Percentiles rank a stretch among this genome's conserved stretches.
Evolutionary conservation across 75 land plant species (phyloP).

Genomic region (Ceratopteris richardii): DNA sequence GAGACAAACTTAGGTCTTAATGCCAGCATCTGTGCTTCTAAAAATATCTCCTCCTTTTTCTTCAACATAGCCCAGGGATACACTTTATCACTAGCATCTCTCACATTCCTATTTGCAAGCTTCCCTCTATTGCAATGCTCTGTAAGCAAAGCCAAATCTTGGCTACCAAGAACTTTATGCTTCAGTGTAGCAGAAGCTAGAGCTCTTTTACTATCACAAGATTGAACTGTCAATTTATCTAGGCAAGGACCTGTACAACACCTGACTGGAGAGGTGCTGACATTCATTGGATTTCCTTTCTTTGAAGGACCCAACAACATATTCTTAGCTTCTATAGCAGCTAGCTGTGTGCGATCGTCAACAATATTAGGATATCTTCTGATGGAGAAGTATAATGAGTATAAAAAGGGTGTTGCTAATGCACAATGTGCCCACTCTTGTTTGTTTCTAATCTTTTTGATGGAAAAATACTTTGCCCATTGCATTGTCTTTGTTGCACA

Average conservation of each 20-base stretch:
- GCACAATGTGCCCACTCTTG: conserved; percentile 87
- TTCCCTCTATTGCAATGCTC: conserved; percentile 77
- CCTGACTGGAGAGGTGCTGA: not conserved
- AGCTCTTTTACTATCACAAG: conserved; percentile 35
- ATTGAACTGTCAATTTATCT: conserved; percentile 40
- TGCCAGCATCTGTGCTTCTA: conserved; percentile 84
- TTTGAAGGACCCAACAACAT: conserved; percentile 14
- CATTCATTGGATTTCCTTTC: not conserved
- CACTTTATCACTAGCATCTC: conserved; percentile 67
- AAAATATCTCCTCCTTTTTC: conserved; percentile 65
- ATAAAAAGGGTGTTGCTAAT: conserved; percentile 68
- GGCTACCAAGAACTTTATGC: conserved; percentile 41
- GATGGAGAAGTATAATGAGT: conserved; percentile 89
- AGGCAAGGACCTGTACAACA: conserved; percentile 56
- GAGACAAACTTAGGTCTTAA: conserved; percentile 91
- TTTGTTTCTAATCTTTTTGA: conserved; percentile 48
- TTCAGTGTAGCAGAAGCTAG: conserved; percentile 56
- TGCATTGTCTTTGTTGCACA: conserved; percentile 93
- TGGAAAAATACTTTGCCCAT: conserved; percentile 75
- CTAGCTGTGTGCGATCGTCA: conserved; percentile 74
- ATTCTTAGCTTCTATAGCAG: conserved; percentile 75
- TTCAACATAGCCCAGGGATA: conserved; percentile 75
- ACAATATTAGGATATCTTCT: conserved; percentile 87
- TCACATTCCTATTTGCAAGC: conserved; percentile 59
- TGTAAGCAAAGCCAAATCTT: conserved; percentile 50